A percentile compares a stretch with the other conserved stretches of the same genome.
Conservation (phyloP, 192 early-diverging fungal species). For the Backusella liffmaniae region DNA sequence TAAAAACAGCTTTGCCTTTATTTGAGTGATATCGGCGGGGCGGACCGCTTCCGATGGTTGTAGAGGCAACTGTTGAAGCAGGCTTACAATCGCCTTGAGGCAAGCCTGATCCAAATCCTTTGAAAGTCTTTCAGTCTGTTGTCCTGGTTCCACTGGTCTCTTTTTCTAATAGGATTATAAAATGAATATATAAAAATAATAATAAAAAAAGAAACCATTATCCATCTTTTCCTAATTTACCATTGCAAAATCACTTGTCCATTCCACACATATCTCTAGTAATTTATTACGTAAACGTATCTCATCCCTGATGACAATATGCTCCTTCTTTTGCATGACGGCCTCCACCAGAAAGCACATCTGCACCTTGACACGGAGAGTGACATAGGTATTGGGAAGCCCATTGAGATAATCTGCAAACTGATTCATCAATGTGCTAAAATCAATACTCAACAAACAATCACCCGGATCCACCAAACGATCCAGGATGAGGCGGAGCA, state of each 20-base stretch:
- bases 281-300: slow-evolving; percentile 66
- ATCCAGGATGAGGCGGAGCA: slow-evolving; percentile 68
- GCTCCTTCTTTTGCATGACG: slow-evolving; percentile 69
- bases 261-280: slow-evolving; percentile 66
- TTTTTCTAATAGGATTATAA: neutral
- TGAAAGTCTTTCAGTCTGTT: slow-evolving; percentile 59
- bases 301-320: slow-evolving; percentile 67
- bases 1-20: slow-evolving; percentile 62
- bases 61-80: slow-evolving; percentile 69
- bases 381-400: slow-evolving; percentile 44
- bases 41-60: slow-evolving; percentile 54
- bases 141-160: slow-evolving; percentile 4
- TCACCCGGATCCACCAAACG: slow-evolving; percentile 55
- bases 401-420: slow-evolving; percentile 69
- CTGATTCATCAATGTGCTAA: slow-evolving; percentile 59
- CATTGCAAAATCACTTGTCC: slow-evolving; percentile 64
- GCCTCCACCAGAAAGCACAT: slow-evolving; percentile 73
- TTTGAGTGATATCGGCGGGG: slow-evolving; percentile 50
- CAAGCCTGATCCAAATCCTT: slow-evolving; percentile 74
- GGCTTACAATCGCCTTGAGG: slow-evolving; percentile 65
- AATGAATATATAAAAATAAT: neutral
- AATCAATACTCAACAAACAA: slow-evolving; percentile 59
- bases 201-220: neutral
- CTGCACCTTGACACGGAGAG: slow-evolving; percentile 64
- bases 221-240: slow-evolving; percentile 25